Base-by-base conservation (phyloP, 1,139 yeast species). In the Candida freyschussii region DNA sequence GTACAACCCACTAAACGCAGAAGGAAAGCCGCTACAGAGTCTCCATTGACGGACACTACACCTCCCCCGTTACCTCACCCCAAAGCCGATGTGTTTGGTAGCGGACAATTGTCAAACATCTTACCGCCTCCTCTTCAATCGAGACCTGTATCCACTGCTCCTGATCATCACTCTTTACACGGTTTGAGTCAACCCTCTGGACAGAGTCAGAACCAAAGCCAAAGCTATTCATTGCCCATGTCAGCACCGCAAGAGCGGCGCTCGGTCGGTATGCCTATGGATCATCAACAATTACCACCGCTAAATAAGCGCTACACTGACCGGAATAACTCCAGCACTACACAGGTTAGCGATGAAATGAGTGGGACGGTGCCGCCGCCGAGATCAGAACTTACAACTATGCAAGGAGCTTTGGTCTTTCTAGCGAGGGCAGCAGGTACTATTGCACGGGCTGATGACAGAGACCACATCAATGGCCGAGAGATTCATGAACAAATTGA, bases 341-440 rank as follows among this genome's bases (percentile, higher is more conserved):
- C 42, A 2, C 30, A 24, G 13, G 14, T 21, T 4, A 30, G 33
- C 11, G 49, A 43, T n/a, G 47, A 43, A 4, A 21, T 27, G 4
- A 14, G 28, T 5, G 21, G 29, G 5, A 24, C 36, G 3, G 27
- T 39, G 6, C 40, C 46, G 3, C 47, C 45, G 12, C 44, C 45
- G 17, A 29, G 52, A 10, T 39, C 54, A 3, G 62, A 59, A 26
- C 42, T 62, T 17, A 47, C 59, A 0, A 59, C 80, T 6, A 73
- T 78, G 48, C 82, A 75, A 48, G 80, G 79, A 10, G 84, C 89
- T 0, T 61, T 82, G 40, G 80, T 75, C 18, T 81, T 77, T 50
- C 56, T 82, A 20, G 89, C 91, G 4, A 77, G 77, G 41, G 84
- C 86, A 0, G 89, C 89, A 0, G 89, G 87, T 0, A 53, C 62